Evolutionary conservation across 306 rosid species (phyloP), one percentile per base, ranked within the genome.

Genomic region (Acacia melanoxylon): DNA sequence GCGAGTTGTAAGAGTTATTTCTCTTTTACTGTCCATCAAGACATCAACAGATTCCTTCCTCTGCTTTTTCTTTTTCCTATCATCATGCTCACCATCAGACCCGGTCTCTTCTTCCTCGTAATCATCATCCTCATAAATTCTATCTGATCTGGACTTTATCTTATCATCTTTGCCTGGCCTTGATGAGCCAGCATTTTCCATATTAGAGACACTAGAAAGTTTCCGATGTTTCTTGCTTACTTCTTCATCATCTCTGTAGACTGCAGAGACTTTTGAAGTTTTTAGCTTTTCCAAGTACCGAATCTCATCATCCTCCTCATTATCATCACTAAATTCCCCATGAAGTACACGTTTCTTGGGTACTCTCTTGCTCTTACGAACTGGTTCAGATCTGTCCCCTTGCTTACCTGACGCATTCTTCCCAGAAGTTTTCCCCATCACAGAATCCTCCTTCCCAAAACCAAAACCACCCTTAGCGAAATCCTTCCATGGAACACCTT

Each of bases 401-500:
- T 88, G 91, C 79, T 66, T 92, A 61, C 49, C 86, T 86, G 85
- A 78, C 58, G 84, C 5, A 72, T 67, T 92, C 85, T 91, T 93
- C 59, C 87, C 87, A 5, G 91, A 78, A 82, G 42, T 75, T 84
- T 83, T 93, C 81, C 91, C 93, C 90, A 87, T 89, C 75, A 40
- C 67, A 40, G 91, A 75, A 41, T 85, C 93, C 78, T 91, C 98
- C 87, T 81, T 93, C 77, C 86, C 91, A 27, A 92, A 79, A 86
- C 86, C 90, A 87, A 88, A 84, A 75, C 99, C 90, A 81, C 86
- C 92, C 83, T 89, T 82, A 20, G 93, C 83, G 78, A 93, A 93
- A 88, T 93, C 97, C 83, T 86, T 95, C 99, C 97, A 93, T 4
- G 98, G 99, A 86, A 95, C 85, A 67, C 99, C 99, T 81, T 92